Percentiles rank a stretch among this genome's conserved stretches.
These are phyloP conservation scores for Arthrinium phaeospermum DNA, from an alignment of 2,329 filamentous ascomycete species.

Conservation along the genomic window DNA sequence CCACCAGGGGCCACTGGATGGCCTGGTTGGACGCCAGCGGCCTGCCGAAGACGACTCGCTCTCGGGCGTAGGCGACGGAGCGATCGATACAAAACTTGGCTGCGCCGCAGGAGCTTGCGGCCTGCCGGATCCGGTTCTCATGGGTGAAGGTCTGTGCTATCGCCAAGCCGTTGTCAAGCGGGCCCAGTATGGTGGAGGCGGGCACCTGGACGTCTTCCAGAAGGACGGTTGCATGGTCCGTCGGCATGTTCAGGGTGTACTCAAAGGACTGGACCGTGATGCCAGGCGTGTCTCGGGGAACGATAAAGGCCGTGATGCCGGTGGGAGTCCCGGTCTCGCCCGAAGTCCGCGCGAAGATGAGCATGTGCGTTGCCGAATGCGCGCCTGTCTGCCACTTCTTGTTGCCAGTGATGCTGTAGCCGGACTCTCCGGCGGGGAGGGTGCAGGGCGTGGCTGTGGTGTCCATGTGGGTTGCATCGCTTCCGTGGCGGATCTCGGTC, in stretches of 20 bases:
- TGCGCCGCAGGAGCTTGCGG: constrained; percentile 63
- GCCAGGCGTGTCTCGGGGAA: constrained; percentile 58
- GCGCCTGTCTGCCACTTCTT: constrained; percentile 73
- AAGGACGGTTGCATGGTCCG: constrained; percentile 66
- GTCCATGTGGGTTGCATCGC: constrained; percentile 67
- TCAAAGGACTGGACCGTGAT: constrained; percentile 62
- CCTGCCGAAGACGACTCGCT: constrained; percentile 60
- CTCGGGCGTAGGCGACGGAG: constrained; percentile 60
- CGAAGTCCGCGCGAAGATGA: constrained; percentile 65
- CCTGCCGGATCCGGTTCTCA: constrained; percentile 70
- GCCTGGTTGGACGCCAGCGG: constrained; percentile 64
- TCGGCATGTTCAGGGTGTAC: constrained; percentile 72
- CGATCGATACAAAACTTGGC: constrained; percentile 65
- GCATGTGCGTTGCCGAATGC: constrained; percentile 65
- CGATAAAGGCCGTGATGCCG: constrained; percentile 67
- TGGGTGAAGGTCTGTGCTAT: constrained; percentile 71
- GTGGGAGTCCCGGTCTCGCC: constrained; percentile 56
- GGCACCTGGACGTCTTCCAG: constrained; percentile 64
- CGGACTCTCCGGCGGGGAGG: constrained; percentile 47
- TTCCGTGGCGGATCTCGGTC: constrained; percentile 66
- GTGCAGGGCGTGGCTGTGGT: constrained; percentile 54
- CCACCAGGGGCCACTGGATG: constrained; percentile 69
- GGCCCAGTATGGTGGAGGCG: constrained; percentile 56
- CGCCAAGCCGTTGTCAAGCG: constrained; percentile 58
- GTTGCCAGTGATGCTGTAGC: constrained; percentile 60